Evolutionary conservation across 225 moss, liverwort and hornwort species (phyloP), one percentile per base, ranked within the genome.

Genomic region (Pseudisothecium myosuroides): DNA sequence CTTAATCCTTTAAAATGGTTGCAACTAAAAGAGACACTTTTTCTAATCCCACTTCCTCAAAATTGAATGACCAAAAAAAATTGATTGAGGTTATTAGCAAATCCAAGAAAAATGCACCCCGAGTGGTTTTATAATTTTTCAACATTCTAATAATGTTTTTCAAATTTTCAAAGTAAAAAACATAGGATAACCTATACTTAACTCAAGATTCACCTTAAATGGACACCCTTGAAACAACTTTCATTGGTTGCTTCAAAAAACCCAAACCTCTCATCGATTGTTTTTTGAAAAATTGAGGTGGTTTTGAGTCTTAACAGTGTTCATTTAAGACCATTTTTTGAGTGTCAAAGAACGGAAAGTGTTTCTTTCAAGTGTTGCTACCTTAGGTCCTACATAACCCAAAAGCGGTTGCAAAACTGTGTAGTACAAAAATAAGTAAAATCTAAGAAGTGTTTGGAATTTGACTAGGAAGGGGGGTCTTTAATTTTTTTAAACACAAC

Each of bases 311-410:
- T 43, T 5, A 0, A 2, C 43, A 43, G 5, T 43, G 3, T 5
- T 72, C 43, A 72, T 72, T 41, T 3, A 71, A 26, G 7, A 2
- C 2, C 5, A 39, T 71, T 69, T n/a, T n/a, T 24, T 14, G 24
- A 8, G 0, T 14, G 1, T 24, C 0, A 0, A 2, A 41, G 5
- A 26, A 41, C 0, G 0, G 0, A 71, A 71, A 71, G 26, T 41
- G 1, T 14, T 14, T 15, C 24, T 72, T 72, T 43, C 10, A 43
- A 0, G 10, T 27, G 2, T 0, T 16, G 0, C 27, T 72, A 27
- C 10, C 1, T 9, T 16, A 45, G 6, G 6, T 73, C 3, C 10
- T 0, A 28, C 1, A 28, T 4, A 17, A 16, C 0, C 29, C 5
- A 17, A 3, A 45, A 45, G 17, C 6, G 0, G 5, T 45, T 73